A percentile compares a stretch with the other conserved stretches of the same genome.
Evolutionary conservation across 768 basidiomycete genomes (phyloP).

Genomic region (Cystobasidium ongulense): DNA sequence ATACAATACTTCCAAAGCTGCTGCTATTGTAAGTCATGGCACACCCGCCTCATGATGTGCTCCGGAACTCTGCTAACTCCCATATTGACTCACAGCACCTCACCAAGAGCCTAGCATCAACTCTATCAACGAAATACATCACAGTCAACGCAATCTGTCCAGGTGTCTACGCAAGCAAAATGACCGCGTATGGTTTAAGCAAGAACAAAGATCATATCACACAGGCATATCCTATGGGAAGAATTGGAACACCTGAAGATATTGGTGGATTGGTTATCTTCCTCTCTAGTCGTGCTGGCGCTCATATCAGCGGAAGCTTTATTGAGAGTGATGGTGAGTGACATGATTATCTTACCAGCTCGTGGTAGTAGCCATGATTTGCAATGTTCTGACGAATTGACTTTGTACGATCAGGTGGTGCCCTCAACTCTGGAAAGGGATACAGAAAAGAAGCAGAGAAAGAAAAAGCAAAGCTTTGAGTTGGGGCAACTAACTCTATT

Average conservation of each 20-base stretch:
- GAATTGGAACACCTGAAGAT: constrained; percentile 32
- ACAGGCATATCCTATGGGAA: constrained; percentile 23
- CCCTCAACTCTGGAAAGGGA: constrained; percentile 23
- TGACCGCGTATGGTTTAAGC: constrained; percentile 27
- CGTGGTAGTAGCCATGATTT: background rate
- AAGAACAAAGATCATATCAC: constrained; percentile 27
- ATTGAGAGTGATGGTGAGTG: constrained; percentile 32
- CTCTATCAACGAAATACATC: constrained; percentile 22
- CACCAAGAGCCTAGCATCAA: constrained; percentile 31
- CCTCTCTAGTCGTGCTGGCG: constrained; percentile 24
- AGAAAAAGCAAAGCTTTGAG: constrained; percentile 1
- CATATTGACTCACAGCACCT: constrained; percentile 21
- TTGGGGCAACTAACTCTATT: no score
- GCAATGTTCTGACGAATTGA: background rate
- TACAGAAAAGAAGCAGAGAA: constrained; percentile 18
- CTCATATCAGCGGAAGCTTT: constrained; percentile 26
- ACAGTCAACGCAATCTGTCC: constrained; percentile 37
- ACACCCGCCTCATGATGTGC: background rate
- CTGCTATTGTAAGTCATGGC: constrained; percentile 10
- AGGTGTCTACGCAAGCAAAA: constrained; percentile 29
- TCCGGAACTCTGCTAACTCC: background rate
- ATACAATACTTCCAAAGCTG: constrained; percentile 34
- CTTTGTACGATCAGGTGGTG: constrained; percentile 5
- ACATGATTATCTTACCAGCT: background rate
- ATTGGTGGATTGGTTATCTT: constrained; percentile 34